Evolutionary conservation across 257 asterid genomes (phyloP), one percentile per base, ranked within the genome.

Genomic region (Solanum bulbocastanum): DNA sequence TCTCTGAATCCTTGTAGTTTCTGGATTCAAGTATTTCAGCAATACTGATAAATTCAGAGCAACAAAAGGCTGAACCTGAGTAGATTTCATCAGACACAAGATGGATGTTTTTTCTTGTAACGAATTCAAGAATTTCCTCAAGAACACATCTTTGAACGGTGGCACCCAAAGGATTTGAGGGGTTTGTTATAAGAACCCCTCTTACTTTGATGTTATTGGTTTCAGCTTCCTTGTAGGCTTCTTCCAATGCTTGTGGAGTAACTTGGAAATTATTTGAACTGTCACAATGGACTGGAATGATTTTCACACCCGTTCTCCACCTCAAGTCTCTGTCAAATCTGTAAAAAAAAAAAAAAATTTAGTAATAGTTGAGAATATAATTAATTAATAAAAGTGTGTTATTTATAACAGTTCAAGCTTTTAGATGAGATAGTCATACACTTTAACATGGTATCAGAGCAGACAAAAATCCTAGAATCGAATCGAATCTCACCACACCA

Each of bases 271-370:
- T 89, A 90, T 91, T 92, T 33, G 93, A 90, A 78, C 93, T 92
- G 86, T 88, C 82, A 46, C 93, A 92, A 10, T 90, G 91, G 5
- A 91, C 89, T n/a, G 92, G 93, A 6, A 92, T 49, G 15, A 92
- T 92, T 20, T 91, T 68, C 5, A 90, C 94, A 3, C 92, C 92
- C 1, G 94, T 92, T 88, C 94, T 91, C 94, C 94, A 92, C 56
- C 91, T 91, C 87, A 92, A 88, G 44, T 92, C 94, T 76, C 93
- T 84, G 37, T 92, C 94, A 82, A 92, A 92, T 83, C 94, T 92
- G 91, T 49, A 49, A 15, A 49, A 42, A 30, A 30, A 30, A 30
- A 30, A 49, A 5, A 49, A 49, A 4, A 44, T 44, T 44, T 15
- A 15, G 8, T 49, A 16, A 46, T 46, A 14, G 56, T 46, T 46